Evolutionary conservation across 2,329 filamentous ascomycete genomes (phyloP), one percentile per base, ranked within the genome.

Genomic region (Botrytis galanthina): DNA sequence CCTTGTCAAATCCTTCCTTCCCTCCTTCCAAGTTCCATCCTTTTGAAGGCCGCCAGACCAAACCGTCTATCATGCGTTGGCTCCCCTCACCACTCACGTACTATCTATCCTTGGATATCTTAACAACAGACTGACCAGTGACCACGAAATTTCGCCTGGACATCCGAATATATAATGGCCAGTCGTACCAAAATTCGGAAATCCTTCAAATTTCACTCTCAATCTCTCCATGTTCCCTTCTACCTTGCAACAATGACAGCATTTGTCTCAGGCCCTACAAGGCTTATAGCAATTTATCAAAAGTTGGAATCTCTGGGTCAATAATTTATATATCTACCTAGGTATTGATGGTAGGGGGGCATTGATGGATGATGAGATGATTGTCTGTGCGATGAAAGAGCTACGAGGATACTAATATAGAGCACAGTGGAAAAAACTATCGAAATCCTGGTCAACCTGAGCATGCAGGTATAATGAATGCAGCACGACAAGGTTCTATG

Each of bases 361-460:
- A 67, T 46, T 63, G 61, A 63, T 62, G 60, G 35, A 37, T 42
- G 39, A 63, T 63, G 39, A 44, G 63, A 67, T 67, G 29, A 51
- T 67, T 54, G 64, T 67, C 46, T 67, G 64, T 67, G 64, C 64
- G 46, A 67, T 32, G 18, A 18, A 9, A 4, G 46, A 37, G 51
- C 51, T 54, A 29, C 51, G 51, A 54, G 48, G 29, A 66, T 66
- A 32, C 42, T 64, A 35, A 64, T 22, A 32, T 37, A 37, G 59
- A 63, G 37, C n/a, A 32, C 51, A 57, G 51, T 57, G 39, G 39
- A 57, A 39, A n/a, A 9, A 22, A 37, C 29, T 37, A 35, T 66
- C 62, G 26, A 48, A 48, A 66, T 26, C 64, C 64, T 29, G 29
- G 64, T 67, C 64, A 35, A 39, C 64, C 64, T 67, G 32, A 39